These are phyloP conservation scores for Prunus salicina DNA, from an alignment of 306 rosid genomes.

Conservation along the genomic window DNA sequence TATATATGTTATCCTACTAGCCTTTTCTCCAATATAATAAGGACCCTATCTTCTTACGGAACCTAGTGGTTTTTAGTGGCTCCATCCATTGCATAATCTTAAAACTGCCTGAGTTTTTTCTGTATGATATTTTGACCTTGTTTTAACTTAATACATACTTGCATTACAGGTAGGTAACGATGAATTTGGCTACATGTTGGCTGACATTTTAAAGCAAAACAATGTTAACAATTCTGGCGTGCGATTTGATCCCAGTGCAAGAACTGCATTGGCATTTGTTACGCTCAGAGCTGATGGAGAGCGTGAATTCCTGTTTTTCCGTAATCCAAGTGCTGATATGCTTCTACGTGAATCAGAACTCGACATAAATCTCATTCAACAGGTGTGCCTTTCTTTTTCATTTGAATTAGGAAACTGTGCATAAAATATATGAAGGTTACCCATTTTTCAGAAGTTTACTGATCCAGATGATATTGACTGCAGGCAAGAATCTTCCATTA, in stretches of 20 bases:
- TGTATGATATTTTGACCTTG: background rate
- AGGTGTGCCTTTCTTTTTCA: slow-evolving; percentile 39
- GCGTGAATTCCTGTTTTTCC: slow-evolving; percentile 85
- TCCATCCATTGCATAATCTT: background rate
- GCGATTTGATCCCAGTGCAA: slow-evolving; percentile 71
- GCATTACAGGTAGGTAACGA: slow-evolving; percentile 80
- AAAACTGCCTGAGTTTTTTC: background rate
- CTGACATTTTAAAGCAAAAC: slow-evolving; percentile 65
- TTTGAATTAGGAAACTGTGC: background rate
- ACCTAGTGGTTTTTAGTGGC: background rate
- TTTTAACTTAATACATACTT: background rate
- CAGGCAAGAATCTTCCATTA: slow-evolving; percentile 82
- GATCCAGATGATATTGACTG: slow-evolving; percentile 24
- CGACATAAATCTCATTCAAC: slow-evolving; percentile 50
- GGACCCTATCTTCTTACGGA: background rate
- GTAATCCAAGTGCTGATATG: slow-evolving; percentile 96
- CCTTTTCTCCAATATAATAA: background rate
- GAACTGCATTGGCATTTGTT: slow-evolving; percentile 88
- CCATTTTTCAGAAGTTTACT: slow-evolving; percentile 3
- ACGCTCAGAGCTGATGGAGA: slow-evolving; percentile 91
- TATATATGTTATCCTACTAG: background rate
- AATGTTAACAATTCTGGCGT: slow-evolving; percentile 68
- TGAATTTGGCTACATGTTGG: slow-evolving; percentile 80
- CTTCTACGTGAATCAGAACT: slow-evolving; percentile 83
- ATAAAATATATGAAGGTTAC: background rate